A percentile compares a stretch with the other conserved stretches of the same genome.
Conservation (phyloP, 345 rosid species). For the Bruguiera sexangula region DNA sequence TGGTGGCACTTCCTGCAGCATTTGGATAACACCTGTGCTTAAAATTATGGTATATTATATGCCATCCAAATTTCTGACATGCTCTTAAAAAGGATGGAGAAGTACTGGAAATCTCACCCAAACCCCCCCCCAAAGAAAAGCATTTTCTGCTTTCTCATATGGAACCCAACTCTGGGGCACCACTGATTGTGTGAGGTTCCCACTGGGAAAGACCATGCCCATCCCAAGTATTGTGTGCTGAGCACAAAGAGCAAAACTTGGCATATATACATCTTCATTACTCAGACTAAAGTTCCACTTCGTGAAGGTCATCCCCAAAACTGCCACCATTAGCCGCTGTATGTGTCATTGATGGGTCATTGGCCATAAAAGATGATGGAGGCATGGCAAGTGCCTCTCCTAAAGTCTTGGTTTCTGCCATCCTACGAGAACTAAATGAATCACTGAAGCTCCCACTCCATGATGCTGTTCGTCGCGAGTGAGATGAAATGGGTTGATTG, state of each 20-base stretch:
- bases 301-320: conserved; percentile 79
- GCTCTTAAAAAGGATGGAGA: neutral
- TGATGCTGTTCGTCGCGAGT: conserved; percentile 70
- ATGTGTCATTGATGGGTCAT: conserved; percentile 17
- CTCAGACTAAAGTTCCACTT: conserved; percentile 72
- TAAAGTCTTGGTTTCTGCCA: conserved; percentile 30
- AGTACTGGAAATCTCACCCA: neutral
- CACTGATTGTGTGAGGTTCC: conserved; percentile 9
- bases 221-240: conserved; percentile 22
- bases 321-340: conserved; percentile 47
- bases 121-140: neutral
- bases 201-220: conserved; percentile 21
- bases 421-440: conserved; percentile 35
- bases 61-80: conserved; percentile 19
- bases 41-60: conserved; percentile 10
- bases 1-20: conserved; percentile 23
- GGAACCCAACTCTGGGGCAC: conserved; percentile 13
- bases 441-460: conserved; percentile 74
- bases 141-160: conserved; percentile 11
- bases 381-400: conserved; percentile 40
- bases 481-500: conserved; percentile 25
- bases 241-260: conserved; percentile 41
- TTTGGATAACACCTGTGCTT: conserved; percentile 6
- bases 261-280: conserved; percentile 52
- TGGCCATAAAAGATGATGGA: conserved; percentile 36